Base-by-base conservation (phyloP, 2,329 filamentous ascomycete species). In the Thielaviopsis musarum region DNA sequence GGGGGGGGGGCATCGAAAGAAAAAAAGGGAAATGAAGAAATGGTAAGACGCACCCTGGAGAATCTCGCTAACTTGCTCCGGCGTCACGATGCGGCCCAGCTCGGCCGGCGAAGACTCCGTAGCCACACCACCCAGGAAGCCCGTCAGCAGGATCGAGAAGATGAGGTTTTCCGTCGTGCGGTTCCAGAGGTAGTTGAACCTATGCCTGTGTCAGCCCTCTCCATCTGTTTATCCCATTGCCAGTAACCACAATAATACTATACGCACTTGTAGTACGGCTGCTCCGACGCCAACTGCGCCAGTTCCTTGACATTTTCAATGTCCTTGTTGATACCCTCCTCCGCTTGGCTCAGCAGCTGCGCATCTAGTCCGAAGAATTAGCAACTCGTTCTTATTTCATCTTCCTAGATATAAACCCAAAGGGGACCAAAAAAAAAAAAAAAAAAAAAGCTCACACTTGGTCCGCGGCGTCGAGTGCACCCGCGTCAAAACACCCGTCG, bases 231-330 rank as follows among this genome's bases (percentile, higher is more conserved):
- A 13, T 57, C 38, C 30, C 5, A 49, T 56, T 6, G 21, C 24
- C 28, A n/a, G 19, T 30, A 55, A 19, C 34, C 53, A 19, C 24
- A 2, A 15, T 19, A 28, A 17, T 15, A 53, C 41, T 30, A 24
- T 24, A 22, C 72, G 54, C 68, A 96, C 79, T 95, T 96, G 82
- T 97, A 98, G 77, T 97, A 98, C 0, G 93, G 91, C 67, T 94
- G 85, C 69, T 87, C 79, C 26, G 89, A 91, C 1, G 91, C 89
- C 59, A 88, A 80, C 59, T 77, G 73, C 62, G 82, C 80, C 52
- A 98, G 80, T 65, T 84, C 82, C 60, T 75, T 73, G 53, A 96
- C 79, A 52, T 84, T 85, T 54, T 81, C 75, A 59, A 87, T 79
- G 70, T 95, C 83, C 41, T 86, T 80, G 63, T 80, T 75, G 69